Evolutionary conservation across 2,329 filamentous ascomycete species (phyloP).

Genomic region (Paradendryphiella salina): DNA sequence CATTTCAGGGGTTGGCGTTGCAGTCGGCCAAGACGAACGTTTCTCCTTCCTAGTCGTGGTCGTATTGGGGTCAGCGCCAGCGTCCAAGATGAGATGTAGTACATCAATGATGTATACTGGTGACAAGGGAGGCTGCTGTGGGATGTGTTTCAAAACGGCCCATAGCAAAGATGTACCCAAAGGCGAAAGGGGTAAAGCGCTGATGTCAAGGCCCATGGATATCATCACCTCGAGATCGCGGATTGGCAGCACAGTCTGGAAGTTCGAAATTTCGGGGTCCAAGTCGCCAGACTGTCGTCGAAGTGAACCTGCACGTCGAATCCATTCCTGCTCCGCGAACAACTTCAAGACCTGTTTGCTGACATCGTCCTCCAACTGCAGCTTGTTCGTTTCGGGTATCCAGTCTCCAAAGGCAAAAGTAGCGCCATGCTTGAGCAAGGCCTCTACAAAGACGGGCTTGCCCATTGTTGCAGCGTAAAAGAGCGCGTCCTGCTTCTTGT

Average conservation of each 20-base stretch:
- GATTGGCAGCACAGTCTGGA: slow-evolving; percentile 25
- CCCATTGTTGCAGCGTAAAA: slow-evolving; percentile 34
- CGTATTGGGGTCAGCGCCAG: slow-evolving; percentile 28
- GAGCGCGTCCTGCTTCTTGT: slow-evolving; percentile 31
- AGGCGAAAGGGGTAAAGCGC: slow-evolving; percentile 21
- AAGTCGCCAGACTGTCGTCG: slow-evolving; percentile 20
- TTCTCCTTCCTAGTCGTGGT: slow-evolving; percentile 15
- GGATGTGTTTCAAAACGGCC: slow-evolving; percentile 27
- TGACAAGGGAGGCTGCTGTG: slow-evolving; percentile 17
- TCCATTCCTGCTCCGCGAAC: slow-evolving; percentile 37
- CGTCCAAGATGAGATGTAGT: slow-evolving; percentile 22
- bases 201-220: slow-evolving; percentile 32
- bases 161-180: slow-evolving; percentile 28
- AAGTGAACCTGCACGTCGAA: slow-evolving; percentile 23
- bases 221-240: slow-evolving; percentile 29
- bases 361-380: slow-evolving; percentile 10
- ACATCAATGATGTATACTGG: slow-evolving; percentile 24
- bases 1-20: slow-evolving; percentile 9
- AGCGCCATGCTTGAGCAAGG: slow-evolving; percentile 35
- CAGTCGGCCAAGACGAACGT: slow-evolving; percentile 16
- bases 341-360: slow-evolving; percentile 28
- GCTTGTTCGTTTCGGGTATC: slow-evolving; percentile 15
- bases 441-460: slow-evolving; percentile 33
- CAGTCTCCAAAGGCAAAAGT: slow-evolving; percentile 34
- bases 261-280: slow-evolving; percentile 9